Evolutionary conservation across 768 basidiomycete genomes (phyloP).

Genomic region (Collybia nuda): DNA sequence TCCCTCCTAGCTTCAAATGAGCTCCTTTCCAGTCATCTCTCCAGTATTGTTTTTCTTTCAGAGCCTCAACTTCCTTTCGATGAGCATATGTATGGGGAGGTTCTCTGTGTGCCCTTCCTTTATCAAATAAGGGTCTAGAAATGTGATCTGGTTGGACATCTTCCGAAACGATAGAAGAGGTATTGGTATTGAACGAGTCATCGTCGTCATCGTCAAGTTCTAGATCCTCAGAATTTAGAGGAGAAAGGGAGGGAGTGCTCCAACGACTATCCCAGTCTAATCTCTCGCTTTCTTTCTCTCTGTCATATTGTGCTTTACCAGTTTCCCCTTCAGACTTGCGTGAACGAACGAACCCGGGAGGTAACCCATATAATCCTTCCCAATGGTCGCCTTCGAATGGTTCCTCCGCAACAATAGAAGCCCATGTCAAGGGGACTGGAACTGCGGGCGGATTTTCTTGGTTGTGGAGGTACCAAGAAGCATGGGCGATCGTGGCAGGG

Average conservation of each 20-base stretch:
- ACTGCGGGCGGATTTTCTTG: constrained; percentile 43
- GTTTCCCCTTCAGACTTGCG: constrained; percentile 36
- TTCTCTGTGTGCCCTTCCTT: constrained; percentile 3
- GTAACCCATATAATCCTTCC: constrained; percentile 66
- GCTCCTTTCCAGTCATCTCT: constrained; percentile 55
- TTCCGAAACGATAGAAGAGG: not conserved
- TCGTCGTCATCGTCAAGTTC: constrained; percentile 24
- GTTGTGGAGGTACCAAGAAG: constrained; percentile 50
- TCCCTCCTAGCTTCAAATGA: constrained; percentile 30
- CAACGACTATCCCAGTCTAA: constrained; percentile 42
- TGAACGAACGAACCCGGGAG: constrained; percentile 36
- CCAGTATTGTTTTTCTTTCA: constrained; percentile 75
- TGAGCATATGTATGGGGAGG: constrained; percentile 40
- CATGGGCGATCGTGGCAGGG: constrained; percentile 46
- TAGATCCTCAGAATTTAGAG: constrained; percentile 56
- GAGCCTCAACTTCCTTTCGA: constrained; percentile 58
- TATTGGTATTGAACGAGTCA: not conserved
- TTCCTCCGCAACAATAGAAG: constrained; percentile 76
- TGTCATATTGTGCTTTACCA: constrained; percentile 14
- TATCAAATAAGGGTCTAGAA: not conserved
- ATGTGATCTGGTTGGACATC: not conserved
- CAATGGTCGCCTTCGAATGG: constrained; percentile 87
- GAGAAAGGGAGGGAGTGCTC: constrained; percentile 69
- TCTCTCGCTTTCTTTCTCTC: constrained; percentile 19
- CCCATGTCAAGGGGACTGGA: constrained; percentile 62